Base-by-base conservation (phyloP, 2,329 filamentous ascomycete species). In the Aspergillus oerlinghausenensis region DNA sequence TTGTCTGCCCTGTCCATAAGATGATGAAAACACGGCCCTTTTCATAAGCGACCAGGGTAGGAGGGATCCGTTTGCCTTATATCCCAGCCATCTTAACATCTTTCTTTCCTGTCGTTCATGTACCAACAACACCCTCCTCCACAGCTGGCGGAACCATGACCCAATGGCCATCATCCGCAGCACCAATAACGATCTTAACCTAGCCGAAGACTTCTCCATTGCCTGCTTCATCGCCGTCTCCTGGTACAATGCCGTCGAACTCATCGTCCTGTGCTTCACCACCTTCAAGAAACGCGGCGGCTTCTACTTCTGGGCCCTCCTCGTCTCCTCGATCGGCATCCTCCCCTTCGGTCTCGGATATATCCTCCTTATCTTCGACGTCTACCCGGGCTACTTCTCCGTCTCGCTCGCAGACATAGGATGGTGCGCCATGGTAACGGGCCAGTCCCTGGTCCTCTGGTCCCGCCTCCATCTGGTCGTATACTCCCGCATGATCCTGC, bases 401-500 rank as follows among this genome's bases (percentile, higher is more conserved):
- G 63, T 73, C 7, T 71, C 75, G 14, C 58, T 79, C 14, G 67
- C 79, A 25, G 74, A 73, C 10, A 56, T 85, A 52, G 83, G 81
- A 25, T 81, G 83, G 79, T 80, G 79, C 64, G 57, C 73, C 1
- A 84, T 85, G 81, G 79, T 86, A 1, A 83, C 82, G 9, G 84
- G 83, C 2, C 82, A 84, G 65, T 80, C 79, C 0, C 66, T 85
- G 17, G 83, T 86, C 1, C 72, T 86, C 1, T 86, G 82, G 73
- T 85, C 82, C 0, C 77, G 84, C 4, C 75, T 86, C 3, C 82
- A 85, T 61, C 72, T 87, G 9, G 75, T 87, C 10, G 70, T 82
- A 1, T 78, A 77, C 45, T 80, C 82, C 28, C 68, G 71, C 2
- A 68, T 65, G 0, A 64, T 80, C 1, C 67, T 85, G 2, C 76